phyloP scores from a whole-genome alignment of 2,329 filamentous ascomycete species.

The Colletotrichum camelliae region DNA sequence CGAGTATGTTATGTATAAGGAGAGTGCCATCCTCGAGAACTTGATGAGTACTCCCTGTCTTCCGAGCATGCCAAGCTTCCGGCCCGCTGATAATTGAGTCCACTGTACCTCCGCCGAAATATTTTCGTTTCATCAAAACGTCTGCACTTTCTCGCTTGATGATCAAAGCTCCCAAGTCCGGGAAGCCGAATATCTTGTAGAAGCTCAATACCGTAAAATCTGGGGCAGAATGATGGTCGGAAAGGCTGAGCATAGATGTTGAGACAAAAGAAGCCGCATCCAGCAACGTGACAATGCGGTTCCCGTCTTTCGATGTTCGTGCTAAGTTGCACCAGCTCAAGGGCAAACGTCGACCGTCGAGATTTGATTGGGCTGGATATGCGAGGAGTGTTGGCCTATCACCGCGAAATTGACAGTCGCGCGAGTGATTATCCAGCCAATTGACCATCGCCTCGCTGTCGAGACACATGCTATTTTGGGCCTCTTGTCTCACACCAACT shows the following conservation, averaged over 20 bases:
- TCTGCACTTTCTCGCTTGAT: neutral
- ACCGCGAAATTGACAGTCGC: conserved; percentile 30
- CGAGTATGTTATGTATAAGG: neutral
- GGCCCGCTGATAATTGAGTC: neutral
- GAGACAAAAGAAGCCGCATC: conserved; percentile 82
- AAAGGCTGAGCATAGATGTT: conserved; percentile 77
- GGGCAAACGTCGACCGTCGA: conserved; percentile 82
- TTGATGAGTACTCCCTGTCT: neutral
- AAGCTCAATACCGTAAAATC: conserved; percentile 90
- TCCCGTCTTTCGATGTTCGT: neutral
- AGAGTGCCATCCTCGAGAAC: neutral
- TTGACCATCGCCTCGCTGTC: neutral
- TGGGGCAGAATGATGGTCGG: conserved; percentile 64
- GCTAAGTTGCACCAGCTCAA: conserved; percentile 57
- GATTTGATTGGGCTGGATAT: conserved; percentile 91
- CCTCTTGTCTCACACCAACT: conserved; percentile 73
- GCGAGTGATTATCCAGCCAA: neutral
- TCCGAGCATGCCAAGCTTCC: neutral
- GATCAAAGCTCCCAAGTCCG: conserved; percentile 54
- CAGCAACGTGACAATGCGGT: neutral
- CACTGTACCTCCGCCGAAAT: neutral
- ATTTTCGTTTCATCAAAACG: neutral
- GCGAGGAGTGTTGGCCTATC: conserved; percentile 62
- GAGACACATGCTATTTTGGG: conserved; percentile 53
- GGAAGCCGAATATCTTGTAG: conserved; percentile 98